Evolutionary conservation across 768 basidiomycete genomes (phyloP).

Genomic region (Tricholoma hemisulphureum): DNA sequence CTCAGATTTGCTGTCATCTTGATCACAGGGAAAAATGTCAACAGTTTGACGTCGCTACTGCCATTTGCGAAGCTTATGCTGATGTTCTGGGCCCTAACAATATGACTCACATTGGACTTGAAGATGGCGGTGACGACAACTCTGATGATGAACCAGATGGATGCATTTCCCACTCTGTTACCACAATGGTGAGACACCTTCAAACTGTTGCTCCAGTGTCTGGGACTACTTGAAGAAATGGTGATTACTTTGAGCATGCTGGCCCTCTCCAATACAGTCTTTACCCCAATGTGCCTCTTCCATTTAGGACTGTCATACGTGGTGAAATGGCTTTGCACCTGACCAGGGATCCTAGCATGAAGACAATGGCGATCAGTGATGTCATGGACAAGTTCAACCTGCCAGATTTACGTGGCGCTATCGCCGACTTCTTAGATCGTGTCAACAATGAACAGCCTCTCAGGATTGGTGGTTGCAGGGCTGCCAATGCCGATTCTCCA

Average conservation of each 20-base stretch:
- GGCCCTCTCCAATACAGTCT: not conserved
- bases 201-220: no score
- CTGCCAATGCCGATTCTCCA: not conserved
- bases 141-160: not conserved
- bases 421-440: not conserved
- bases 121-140: not conserved
- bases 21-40: no score
- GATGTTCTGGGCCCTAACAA: no score
- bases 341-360: not conserved
- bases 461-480: not conserved
- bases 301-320: conserved; percentile 1
- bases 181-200: no score
- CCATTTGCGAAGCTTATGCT: no score
- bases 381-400: conserved; percentile 2
- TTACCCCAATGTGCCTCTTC: not conserved
- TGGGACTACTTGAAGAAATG: not conserved
- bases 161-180: no score
- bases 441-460: not conserved
- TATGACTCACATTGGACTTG: not conserved
- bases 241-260: conserved; percentile 5
- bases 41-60: no score
- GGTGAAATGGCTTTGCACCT: conserved; percentile 6
- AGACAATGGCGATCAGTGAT: not conserved
- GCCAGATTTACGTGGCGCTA: conserved; percentile 2
- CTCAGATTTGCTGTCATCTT: no score